Conservation (phyloP, 768 basidiomycete genomes). For the Lentinula detonsa region DNA sequence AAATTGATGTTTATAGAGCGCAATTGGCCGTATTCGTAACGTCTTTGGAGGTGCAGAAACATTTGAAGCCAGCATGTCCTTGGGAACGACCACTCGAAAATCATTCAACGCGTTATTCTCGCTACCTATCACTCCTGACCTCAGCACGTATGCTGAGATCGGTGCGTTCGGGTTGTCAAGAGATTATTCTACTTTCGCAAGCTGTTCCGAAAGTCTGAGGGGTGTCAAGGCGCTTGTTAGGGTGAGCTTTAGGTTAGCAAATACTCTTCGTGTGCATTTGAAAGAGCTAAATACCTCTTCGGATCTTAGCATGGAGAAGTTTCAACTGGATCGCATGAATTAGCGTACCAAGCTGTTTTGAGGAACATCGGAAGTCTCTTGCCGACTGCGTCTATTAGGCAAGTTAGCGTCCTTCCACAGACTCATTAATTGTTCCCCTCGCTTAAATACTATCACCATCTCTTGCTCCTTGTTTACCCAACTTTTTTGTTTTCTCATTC, state of each 20-base stretch:
- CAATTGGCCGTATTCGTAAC: constrained; percentile 79
- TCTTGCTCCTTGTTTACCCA: neutral
- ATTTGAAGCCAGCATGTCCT: constrained; percentile 73
- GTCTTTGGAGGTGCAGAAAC: constrained; percentile 89
- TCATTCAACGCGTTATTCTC: constrained; percentile 70
- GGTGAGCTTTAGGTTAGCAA: constrained; percentile 58
- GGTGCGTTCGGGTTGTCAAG: constrained; percentile 69
- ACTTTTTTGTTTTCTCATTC: neutral
- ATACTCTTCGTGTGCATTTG: constrained; percentile 8
- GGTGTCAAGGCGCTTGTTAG: constrained; percentile 65
- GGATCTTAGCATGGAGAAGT: constrained; percentile 28
- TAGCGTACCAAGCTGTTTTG: constrained; percentile 79
- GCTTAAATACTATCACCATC: no score
- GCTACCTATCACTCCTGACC: constrained; percentile 48
- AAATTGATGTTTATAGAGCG: constrained; percentile 36
- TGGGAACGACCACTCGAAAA: constrained; percentile 83
- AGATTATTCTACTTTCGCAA: constrained; percentile 76
- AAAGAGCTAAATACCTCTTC: constrained; percentile 8
- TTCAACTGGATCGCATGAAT: constrained; percentile 55
- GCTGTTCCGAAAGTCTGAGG: constrained; percentile 57
- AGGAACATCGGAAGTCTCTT: constrained; percentile 69
- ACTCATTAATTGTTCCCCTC: no score
- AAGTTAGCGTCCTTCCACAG: constrained; percentile 8
- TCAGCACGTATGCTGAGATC: constrained; percentile 67
- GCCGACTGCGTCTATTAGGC: constrained; percentile 82